These are phyloP conservation scores for Stephanodiscus minutulus DNA, from an alignment of 108 stramenopile species.

Conservation along the genomic window DNA sequence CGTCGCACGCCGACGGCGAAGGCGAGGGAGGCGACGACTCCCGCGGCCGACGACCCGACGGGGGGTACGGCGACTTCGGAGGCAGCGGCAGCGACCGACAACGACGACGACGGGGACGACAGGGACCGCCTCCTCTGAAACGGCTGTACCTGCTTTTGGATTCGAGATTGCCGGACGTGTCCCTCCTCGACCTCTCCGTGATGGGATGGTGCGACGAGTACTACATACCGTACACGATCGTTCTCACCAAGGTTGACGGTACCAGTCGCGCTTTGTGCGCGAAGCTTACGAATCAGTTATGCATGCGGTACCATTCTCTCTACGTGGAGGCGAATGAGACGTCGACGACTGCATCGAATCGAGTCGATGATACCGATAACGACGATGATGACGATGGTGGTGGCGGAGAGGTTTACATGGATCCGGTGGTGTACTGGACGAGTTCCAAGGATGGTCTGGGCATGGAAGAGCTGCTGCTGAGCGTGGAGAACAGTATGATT, in stretches of 20 bases:
- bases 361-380: not conserved
- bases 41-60: too few relatives aligned
- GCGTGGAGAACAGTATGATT: constrained; percentile 33
- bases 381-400: constrained; percentile 8
- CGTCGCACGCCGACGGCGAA: constrained; percentile 11
- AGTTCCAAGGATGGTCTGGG: constrained; percentile 52
- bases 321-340: not conserved
- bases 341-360: not conserved
- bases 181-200: constrained; percentile 64
- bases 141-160: constrained; percentile 78
- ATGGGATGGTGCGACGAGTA: constrained; percentile 88
- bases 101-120: too few relatives aligned
- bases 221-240: constrained; percentile 68
- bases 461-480: constrained; percentile 45
- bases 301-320: constrained; percentile 67
- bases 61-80: too few relatives aligned
- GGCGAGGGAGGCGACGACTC: constrained; percentile 12
- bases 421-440: constrained; percentile 52
- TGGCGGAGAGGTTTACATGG: constrained; percentile 36
- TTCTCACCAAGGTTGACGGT: constrained; percentile 86
- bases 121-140: constrained; percentile 43
- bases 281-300: constrained; percentile 72
- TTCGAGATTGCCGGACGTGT: constrained; percentile 55
- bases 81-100: too few relatives aligned
- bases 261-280: constrained; percentile 51